Base-by-base conservation (phyloP, 495 filamentous ascomycete genomes). In the Articulospora tetracladia region DNA sequence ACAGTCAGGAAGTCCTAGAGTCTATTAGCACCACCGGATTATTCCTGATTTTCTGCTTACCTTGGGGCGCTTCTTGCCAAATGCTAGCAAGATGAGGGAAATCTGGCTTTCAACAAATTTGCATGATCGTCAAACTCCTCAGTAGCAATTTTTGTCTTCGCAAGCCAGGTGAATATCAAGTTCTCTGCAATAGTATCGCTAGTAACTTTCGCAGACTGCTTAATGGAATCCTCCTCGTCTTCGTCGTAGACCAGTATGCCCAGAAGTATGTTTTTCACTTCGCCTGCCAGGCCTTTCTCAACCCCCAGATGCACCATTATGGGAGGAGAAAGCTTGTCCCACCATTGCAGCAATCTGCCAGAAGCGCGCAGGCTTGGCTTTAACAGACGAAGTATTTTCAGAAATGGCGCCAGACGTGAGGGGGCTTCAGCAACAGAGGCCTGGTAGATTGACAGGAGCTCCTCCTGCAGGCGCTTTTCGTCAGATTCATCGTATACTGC, bases 41-140 rank as follows among this genome's bases (percentile, higher is more conserved):
- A 76, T 75, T 32, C 82, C 68, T 52, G 84, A 80, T 27, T 79
- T 77, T 23, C 75, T 73, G 50, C 72, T 26, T 69, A 86, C 84
- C 77, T 87, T 89, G 8, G 88, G 88, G 52, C 82, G 80, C 65
- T 79, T 85, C 69, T 83, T 83, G 25, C 87, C 78, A 62, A 76
- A 74, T 4, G 76, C 73, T 12, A 80, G 69, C 39, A 79, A 71
- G 47, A 74, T 70, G 30, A 66, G 54, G 20, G 70, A 65, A 49
- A 79, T 64, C 59, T 84, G 80, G 47, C 72, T 74, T 63, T 82
- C 82, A 51, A 76, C 78, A 64, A 81, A 79, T 46, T 84, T 30
- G 76, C 73, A 13, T 74, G 66, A 15, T 70, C 66, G 44, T 73
- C 69, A 44, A 73, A 73, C 26, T 77, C 72, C 22, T 73, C 69